Evolutionary conservation across 306 rosid species (phyloP), one percentile per base, ranked within the genome.

Genomic region (Cicer pinnatifidum): DNA sequence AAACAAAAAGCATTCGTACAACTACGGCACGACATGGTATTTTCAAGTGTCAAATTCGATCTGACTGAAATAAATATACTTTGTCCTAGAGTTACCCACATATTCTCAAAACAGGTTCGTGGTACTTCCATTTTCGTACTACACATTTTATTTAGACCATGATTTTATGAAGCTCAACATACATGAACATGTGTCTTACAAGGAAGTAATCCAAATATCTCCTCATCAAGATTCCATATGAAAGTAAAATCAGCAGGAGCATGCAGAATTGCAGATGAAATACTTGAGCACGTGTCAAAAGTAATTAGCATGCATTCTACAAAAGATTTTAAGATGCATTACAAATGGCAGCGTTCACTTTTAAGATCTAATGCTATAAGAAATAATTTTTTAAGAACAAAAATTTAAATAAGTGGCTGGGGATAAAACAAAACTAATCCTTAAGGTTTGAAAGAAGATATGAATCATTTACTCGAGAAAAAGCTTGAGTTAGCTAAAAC

Each of bases 331-430:
- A 28, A 54, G 23, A 54, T 54, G 35, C 60, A 54, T 28, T 8
- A 72, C 23, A 58, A 11, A 71, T 53, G 40, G 20, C 20, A 71
- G 41, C 46, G 48, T 73, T 16, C 35, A 57, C 76, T 17, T 28
- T 28, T 28, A 28, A 28, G 5, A 28, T 40, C 1, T n/a, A n/a
- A 72, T 23, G 44, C 35, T 54, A 48, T 51, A 51, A 51, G 23
- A 13, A 28, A 28, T 28, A 28, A 28, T 28, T 28, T 28, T 28
- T 3, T 28, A 28, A 28, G 5, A 28, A 28, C 5, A 28, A 28
- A 47, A 47, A 12, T 47, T 47, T 3, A 6, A 47, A 4, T 6
- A 47, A 47, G 52, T 47, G 16, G 13, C 52, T 51, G 57, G 8
- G 57, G 57, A 3, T 51, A 51, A 20, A 1, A 2, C 9, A 51